Conservation (phyloP, 2,329 filamentous ascomycete species). For the Hymenoscyphus albidus region DNA sequence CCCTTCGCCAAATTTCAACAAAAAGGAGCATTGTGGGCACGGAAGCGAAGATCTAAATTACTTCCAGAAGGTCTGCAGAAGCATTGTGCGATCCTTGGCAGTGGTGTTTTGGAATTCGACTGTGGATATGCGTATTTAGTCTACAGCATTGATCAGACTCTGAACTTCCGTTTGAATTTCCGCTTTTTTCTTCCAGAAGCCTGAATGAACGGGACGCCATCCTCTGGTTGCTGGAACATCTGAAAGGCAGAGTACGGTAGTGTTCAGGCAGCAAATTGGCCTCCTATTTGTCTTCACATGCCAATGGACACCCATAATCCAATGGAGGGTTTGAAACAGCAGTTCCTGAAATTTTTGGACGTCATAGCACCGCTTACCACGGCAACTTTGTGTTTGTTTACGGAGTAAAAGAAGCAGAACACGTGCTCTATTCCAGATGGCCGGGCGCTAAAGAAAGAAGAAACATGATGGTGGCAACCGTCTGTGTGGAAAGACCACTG, state of each 20-base stretch:
- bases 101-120: background rate
- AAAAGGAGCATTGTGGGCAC: slow-evolving; percentile 5
- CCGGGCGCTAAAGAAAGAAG: background rate
- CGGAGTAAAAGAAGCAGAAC: background rate
- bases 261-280: too few species aligned
- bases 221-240: too few species aligned
- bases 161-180: background rate
- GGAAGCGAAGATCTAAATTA: slow-evolving; percentile 12
- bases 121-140: background rate
- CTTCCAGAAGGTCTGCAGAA: slow-evolving; percentile 13
- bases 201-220: too few species aligned
- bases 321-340: background rate
- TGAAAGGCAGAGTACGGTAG: too few species aligned
- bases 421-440: background rate
- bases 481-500: background rate
- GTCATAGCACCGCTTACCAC: background rate
- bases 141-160: background rate
- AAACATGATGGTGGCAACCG: background rate
- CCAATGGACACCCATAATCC: background rate
- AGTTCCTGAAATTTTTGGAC: background rate
- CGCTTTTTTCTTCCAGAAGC: background rate
- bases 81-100: background rate
- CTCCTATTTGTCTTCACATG: too few species aligned
- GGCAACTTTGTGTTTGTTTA: background rate
- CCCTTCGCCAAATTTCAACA: slow-evolving; percentile 4